phyloP scores from a whole-genome alignment of 768 basidiomycete species.

The Naganishia friedmannii region DNA sequence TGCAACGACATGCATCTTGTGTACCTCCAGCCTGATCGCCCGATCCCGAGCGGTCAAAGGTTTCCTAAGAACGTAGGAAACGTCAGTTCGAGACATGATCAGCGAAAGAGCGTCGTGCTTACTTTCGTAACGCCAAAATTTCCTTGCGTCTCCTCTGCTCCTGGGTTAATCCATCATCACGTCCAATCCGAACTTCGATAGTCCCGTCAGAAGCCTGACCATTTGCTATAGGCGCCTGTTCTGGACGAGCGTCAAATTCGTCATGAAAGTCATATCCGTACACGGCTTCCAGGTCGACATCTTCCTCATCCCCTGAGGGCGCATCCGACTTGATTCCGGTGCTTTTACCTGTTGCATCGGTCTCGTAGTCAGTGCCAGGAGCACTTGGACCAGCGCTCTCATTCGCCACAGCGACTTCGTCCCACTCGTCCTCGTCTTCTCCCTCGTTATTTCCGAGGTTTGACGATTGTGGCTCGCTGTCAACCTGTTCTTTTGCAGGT shows the following conservation, averaged over 20 bases:
- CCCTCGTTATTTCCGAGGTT: constrained; percentile 10
- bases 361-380: constrained; percentile 18
- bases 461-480: background rate
- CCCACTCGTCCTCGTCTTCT: constrained; percentile 31
- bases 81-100: background rate
- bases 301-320: constrained; percentile 21
- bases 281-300: constrained; percentile 20
- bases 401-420: constrained; percentile 26
- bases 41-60: constrained; percentile 59
- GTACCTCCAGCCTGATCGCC: constrained; percentile 69
- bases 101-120: background rate
- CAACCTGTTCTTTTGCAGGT: background rate
- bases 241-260: constrained; percentile 4
- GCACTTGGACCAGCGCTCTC: background rate
- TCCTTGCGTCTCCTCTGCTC: constrained; percentile 21
- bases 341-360: constrained; percentile 19
- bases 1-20: constrained; percentile 84
- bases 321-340: constrained; percentile 13
- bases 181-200: constrained; percentile 24
- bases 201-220: background rate
- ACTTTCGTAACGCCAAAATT: constrained; percentile 22
- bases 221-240: background rate
- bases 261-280: constrained; percentile 31
- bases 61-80: constrained; percentile 34
- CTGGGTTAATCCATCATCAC: constrained; percentile 18